Percentiles rank a stretch among this genome's conserved stretches.
These are phyloP conservation scores for Xanthoconium stramineum DNA, from an alignment of 768 basidiomycete species.

Conservation along the genomic window DNA sequence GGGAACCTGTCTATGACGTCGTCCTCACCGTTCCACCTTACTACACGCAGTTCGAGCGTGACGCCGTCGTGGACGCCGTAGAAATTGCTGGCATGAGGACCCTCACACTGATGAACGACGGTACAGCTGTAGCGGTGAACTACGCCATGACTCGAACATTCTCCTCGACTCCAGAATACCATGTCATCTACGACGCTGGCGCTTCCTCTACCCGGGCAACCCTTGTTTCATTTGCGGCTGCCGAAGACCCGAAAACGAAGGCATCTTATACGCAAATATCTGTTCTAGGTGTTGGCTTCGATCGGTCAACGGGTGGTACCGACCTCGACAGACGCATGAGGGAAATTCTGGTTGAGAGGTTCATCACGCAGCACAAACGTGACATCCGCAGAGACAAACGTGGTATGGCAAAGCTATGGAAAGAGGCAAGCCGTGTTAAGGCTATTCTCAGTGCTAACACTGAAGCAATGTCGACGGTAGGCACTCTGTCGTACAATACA, in stretches of 20 bases:
- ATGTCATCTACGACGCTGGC: slow-evolving; percentile 93
- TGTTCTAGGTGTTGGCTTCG: slow-evolving; percentile 80
- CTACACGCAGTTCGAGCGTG: slow-evolving; percentile 87
- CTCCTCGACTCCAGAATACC: slow-evolving; percentile 65
- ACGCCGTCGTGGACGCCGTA: slow-evolving; percentile 87
- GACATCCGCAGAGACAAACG: slow-evolving; percentile 71
- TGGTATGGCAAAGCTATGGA: slow-evolving; percentile 92
- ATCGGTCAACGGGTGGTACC: slow-evolving; percentile 73
- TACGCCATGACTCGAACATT: slow-evolving; percentile 97
- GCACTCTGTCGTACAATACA: slow-evolving; percentile 16
- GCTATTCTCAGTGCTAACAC: slow-evolving; percentile 89
- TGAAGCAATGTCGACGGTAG: slow-evolving; percentile 70
- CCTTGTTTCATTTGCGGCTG: slow-evolving; percentile 59
- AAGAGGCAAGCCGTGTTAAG: slow-evolving; percentile 91
- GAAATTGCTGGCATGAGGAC: slow-evolving; percentile 87
- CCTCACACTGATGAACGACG: slow-evolving; percentile 87
- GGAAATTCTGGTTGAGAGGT: slow-evolving; percentile 73
- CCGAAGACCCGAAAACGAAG: slow-evolving; percentile 48
- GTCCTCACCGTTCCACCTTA: slow-evolving; percentile 89
- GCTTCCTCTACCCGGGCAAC: slow-evolving; percentile 80
- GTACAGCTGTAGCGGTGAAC: slow-evolving; percentile 93
- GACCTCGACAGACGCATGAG: slow-evolving; percentile 81
- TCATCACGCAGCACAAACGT: slow-evolving; percentile 66
- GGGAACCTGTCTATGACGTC: slow-evolving; percentile 78
- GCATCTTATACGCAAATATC: slow-evolving; percentile 64